Evolutionary conservation across 179 eudicot species (phyloP).

Genomic region (Drosera spatulata): DNA sequence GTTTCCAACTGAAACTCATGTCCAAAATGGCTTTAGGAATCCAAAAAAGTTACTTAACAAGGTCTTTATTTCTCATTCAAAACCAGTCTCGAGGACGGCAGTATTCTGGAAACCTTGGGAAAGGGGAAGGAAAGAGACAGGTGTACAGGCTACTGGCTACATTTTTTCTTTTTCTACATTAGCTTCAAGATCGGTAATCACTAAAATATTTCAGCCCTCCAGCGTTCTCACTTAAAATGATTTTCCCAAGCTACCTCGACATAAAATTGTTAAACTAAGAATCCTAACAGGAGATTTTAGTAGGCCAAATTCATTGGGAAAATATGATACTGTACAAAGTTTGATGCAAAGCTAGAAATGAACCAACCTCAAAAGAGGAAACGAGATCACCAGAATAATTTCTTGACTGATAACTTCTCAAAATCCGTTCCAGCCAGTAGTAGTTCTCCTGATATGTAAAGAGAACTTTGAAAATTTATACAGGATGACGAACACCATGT

Average conservation of each 20-base stretch:
- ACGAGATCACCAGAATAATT: constrained; percentile 65
- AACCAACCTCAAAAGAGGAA: constrained; percentile 55
- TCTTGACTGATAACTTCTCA: constrained; percentile 80
- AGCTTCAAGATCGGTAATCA: not conserved
- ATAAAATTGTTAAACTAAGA: not conserved
- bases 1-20: too few species aligned
- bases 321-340: not conserved
- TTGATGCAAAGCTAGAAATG: not conserved
- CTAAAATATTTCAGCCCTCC: not conserved
- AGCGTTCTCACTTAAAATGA: not conserved
- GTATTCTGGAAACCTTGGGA: not conserved
- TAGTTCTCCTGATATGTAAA: constrained; percentile 55
- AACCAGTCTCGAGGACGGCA: not conserved
- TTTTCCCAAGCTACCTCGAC: not conserved
- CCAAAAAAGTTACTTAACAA: not conserved
- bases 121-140: not conserved
- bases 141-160: not conserved
- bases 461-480: not conserved
- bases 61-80: not conserved
- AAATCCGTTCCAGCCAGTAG: constrained; percentile 71
- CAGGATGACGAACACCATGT: too few species aligned
- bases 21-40: too few species aligned
- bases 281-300: not conserved
- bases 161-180: not conserved
- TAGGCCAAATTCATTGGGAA: too few species aligned